Evolutionary conservation across 148 eudicot species (phyloP), one percentile per base, ranked within the genome.

Genomic region (Silene uniflora): DNA sequence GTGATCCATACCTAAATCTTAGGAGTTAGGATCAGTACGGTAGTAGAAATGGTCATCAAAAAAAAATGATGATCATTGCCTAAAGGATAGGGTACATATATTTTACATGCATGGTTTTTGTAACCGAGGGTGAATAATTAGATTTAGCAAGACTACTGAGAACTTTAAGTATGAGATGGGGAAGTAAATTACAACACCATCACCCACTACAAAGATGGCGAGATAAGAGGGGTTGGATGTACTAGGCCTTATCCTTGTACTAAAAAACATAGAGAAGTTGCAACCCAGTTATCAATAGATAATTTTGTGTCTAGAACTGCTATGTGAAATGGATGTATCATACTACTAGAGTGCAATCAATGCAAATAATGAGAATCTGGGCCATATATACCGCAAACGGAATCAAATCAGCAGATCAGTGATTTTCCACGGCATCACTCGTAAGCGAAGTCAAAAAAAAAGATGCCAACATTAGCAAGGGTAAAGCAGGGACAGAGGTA

Each of bases 91-190:
- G 17, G 4, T 16, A 67, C 47, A 35, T 67, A 32, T 46, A 39
- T 67, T 49, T 39, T 7, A 64, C 7, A 29, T 64, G 68, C 68
- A 64, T 22, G 73, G 35, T 22, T 47, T 69, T 49, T 69, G 59
- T 21, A 69, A 47, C 59, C 59, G 23, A 12, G 10, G 49, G 17
- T 10, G 68, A 17, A 35, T 23, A 35, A 19, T 32, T 17, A 5
- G 24, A 47, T 0, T 46, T 14, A 23, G 44, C 44, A 32, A 32
- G 35, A 32, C 35, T 32, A 0, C 44, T 39, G 44, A 39, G 44
- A 39, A 39, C 44, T 39, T 6, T 39, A 6, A 35, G 39, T 35
- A 4, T 35, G 39, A 35, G 6, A 39, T 7, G 44, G 44, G 44
- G 44, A 39, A 6, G 44, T 7, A 7, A 8, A 39, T 39, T 39